These are phyloP conservation scores for Mucuna pruriens DNA, from an alignment of 306 rosid genomes.

Conservation along the genomic window DNA sequence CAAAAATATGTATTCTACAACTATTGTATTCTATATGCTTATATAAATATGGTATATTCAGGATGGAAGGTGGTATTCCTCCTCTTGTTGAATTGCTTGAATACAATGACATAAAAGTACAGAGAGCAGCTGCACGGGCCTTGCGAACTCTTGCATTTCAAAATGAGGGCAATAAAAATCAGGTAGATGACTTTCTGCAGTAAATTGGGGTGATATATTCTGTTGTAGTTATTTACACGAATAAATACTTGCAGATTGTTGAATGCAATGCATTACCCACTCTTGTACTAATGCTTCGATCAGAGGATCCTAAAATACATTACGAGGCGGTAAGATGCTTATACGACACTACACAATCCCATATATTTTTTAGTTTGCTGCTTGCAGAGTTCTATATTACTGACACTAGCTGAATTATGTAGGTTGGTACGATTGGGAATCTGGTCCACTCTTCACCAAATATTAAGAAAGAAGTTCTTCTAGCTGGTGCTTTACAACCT, in stretches of 20 bases:
- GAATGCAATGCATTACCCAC: constrained; percentile 65
- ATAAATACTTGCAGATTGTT: constrained; percentile 61
- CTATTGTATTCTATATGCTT: background rate
- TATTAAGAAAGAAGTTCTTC: constrained; percentile 67
- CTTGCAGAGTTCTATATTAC: background rate
- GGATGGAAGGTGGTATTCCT: constrained; percentile 77
- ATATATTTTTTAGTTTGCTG: background rate
- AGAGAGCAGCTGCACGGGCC: constrained; percentile 72
- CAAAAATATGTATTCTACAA: background rate
- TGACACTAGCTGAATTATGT: constrained; percentile 30
- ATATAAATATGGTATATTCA: constrained; percentile 31
- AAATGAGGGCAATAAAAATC: constrained; percentile 64
- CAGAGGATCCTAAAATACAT: constrained; percentile 60
- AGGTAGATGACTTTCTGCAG: constrained; percentile 47
- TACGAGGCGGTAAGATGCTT: constrained; percentile 63
- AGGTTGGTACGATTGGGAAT: constrained; percentile 85
- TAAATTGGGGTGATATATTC: background rate
- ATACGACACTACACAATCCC: background rate
- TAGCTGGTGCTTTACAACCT: constrained; percentile 79
- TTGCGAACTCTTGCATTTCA: constrained; percentile 67
- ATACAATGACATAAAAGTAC: constrained; percentile 58
- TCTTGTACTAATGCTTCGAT: constrained; percentile 70
- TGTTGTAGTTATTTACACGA: constrained; percentile 35
- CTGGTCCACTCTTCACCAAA: constrained; percentile 77
- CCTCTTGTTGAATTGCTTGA: constrained; percentile 75